Percentiles rank a stretch among this genome's conserved stretches.
Conservation (phyloP, 2,329 filamentous ascomycete species). For the Aureobasidium sp. region DNA sequence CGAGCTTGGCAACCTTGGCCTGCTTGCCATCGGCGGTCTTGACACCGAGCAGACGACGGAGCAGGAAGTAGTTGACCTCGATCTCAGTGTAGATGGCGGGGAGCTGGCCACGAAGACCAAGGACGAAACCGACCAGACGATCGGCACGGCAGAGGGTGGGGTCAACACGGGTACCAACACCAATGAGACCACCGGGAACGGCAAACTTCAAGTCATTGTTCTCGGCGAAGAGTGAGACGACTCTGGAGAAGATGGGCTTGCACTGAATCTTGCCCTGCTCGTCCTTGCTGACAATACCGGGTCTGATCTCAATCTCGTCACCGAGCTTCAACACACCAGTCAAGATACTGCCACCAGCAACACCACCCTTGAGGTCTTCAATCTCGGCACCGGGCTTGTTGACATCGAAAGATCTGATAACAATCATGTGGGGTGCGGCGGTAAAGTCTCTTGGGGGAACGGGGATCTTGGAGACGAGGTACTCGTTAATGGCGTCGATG, state of each 20-base stretch:
- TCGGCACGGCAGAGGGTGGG: conserved; percentile 97
- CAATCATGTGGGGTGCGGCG: conserved; percentile 93
- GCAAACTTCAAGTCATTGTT: conserved; percentile 98
- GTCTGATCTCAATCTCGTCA: conserved; percentile 96
- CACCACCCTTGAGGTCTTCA: conserved; percentile 95
- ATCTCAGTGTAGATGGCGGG: conserved; percentile 98
- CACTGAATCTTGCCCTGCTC: conserved; percentile 90
- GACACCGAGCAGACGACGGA: conserved; percentile 89
- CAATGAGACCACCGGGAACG: conserved; percentile 93
- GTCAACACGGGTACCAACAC: conserved; percentile 92
- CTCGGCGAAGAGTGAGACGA: conserved; percentile 93
- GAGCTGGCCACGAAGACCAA: conserved; percentile 86
- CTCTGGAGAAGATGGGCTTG: conserved; percentile 92
- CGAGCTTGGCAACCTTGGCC: conserved; percentile 95
- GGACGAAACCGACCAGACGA: conserved; percentile 95
- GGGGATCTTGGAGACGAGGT: conserved; percentile 90
- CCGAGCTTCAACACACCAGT: conserved; percentile 95
- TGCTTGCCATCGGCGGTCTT: conserved; percentile 98
- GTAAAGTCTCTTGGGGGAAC: conserved; percentile 87
- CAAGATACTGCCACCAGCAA: conserved; percentile 92
- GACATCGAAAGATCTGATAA: conserved; percentile 98
- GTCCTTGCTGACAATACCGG: conserved; percentile 96
- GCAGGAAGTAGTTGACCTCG: conserved; percentile 98
- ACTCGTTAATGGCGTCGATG: conserved; percentile 96
- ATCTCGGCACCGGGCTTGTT: conserved; percentile 99